Evolutionary conservation across 139 green algal species (phyloP), one percentile per base, ranked within the genome.

Genomic region (Edaphochlamys debaryana): DNA sequence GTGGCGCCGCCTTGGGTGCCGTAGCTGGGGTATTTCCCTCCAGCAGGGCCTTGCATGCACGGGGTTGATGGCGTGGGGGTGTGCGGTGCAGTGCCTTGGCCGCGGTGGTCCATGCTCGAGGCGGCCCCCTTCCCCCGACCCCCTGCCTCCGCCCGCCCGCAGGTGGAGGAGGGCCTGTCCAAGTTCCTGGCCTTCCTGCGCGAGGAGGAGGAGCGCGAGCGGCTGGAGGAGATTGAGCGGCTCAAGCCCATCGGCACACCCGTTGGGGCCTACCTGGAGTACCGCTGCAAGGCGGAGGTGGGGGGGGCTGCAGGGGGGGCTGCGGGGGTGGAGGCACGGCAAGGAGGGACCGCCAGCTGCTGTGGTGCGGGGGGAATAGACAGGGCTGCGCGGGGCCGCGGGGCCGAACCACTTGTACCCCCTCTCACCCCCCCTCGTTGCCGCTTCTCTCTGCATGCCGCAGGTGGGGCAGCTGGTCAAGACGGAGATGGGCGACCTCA

Each of bases 161-260:
- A n/a, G n/a, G n/a, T 85, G 34, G 94, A 97, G 69, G 91, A 96
- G 80, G 94, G 94, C 7, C 71, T 98, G 73, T 92, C 90, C 37
- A 89, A 85, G 86, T 85, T 98, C 76, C 82, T 98, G 56, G 87
- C 90, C 4, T 97, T 97, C 82, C 84, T 98, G 76, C 83, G 93
- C 27, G 93, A 98, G 62, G 94, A 98, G 89, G 92, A 96, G 81
- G 94, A 98, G 90, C 82, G 94, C 0, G 91, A 96, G 85, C 76
- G 89, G 48, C 87, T 94, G 78, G 92, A 95, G 87, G 94, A 98
- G 91, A 92, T 98, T 67, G 95, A 98, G 90, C 84, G 93, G 34
- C 91, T 96, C 56, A 95, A 94, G 66, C 95, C 95, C 15, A 94
- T 98, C 29, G 94, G 94, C 32, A 93, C 92, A 4, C 70, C 92